Percentiles rank a stretch among this genome's conserved stretches.
Conservation (phyloP, 1,139 yeast genomes). For the Yamadazyma triangularis region DNA sequence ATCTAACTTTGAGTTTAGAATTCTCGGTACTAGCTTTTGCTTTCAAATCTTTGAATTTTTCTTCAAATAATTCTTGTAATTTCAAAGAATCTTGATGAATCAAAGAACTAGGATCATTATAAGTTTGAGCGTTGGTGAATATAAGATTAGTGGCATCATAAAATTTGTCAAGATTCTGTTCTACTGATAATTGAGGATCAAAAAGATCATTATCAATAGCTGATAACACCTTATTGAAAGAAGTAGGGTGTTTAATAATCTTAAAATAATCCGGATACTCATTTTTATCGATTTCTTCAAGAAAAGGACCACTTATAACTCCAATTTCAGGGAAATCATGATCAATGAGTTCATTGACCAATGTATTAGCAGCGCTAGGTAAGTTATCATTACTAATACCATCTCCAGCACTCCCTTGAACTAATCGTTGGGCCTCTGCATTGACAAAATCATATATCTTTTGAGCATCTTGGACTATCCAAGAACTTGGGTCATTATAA, state of each 20-base stretch:
- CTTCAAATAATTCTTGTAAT: constrained; percentile 32
- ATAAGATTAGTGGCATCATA: constrained; percentile 45
- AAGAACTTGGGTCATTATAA: constrained; percentile 59
- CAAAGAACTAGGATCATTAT: constrained; percentile 52
- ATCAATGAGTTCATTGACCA: constrained; percentile 34
- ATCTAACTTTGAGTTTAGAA: constrained; percentile 23
- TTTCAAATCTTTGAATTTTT: constrained; percentile 24
- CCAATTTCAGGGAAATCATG: constrained; percentile 43
- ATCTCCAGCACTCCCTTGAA: constrained; percentile 4
- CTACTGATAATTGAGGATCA: constrained; percentile 10
- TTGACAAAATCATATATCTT: constrained; percentile 39
- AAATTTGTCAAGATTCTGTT: constrained; percentile 44
- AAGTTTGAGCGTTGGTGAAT: constrained; percentile 54
- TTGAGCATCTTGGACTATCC: constrained; percentile 56
- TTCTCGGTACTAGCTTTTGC: constrained; percentile 13
- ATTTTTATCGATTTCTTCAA: constrained; percentile 51
- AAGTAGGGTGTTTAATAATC: constrained; percentile 52
- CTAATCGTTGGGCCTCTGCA: constrained; percentile 32
- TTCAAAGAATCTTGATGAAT: constrained; percentile 54
- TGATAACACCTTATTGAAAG: constrained; percentile 43
- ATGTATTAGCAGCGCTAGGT: constrained; percentile 16
- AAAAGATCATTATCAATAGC: constrained; percentile 23
- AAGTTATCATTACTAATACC: not conserved
- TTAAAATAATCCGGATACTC: constrained; percentile 60
- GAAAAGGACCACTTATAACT: constrained; percentile 50